Evolutionary conservation across 2,329 filamentous ascomycete species (phyloP).

Genomic region (Akanthomyces muscarius): DNA sequence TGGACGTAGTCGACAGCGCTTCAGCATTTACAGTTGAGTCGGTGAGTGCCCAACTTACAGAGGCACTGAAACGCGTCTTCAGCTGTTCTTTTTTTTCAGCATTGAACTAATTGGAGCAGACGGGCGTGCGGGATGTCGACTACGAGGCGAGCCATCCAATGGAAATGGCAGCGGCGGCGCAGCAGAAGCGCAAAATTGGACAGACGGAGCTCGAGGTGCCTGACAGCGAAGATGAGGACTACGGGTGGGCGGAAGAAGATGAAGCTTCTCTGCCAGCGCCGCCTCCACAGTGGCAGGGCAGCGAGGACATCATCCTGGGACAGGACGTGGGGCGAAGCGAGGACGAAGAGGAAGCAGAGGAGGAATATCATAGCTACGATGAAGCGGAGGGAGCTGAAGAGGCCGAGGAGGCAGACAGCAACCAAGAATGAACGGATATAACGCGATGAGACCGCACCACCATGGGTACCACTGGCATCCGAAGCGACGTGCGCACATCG

Average conservation of each 20-base stretch:
- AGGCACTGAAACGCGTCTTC: background rate
- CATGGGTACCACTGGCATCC: background rate
- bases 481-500: background rate
- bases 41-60: slow-evolving; percentile 33
- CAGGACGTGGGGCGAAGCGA: slow-evolving; percentile 41
- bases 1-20: slow-evolving; percentile 38
- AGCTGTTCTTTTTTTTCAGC: background rate
- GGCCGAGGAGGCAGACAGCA: slow-evolving; percentile 17
- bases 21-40: slow-evolving; percentile 47
- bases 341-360: slow-evolving; percentile 29
- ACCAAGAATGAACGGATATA: slow-evolving; percentile 13
- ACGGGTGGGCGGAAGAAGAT: slow-evolving; percentile 67
- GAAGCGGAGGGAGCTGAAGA: slow-evolving; percentile 20
- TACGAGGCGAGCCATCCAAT: slow-evolving; percentile 37
- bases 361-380: slow-evolving; percentile 22
- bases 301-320: slow-evolving; percentile 58
- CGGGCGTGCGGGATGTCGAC: slow-evolving; percentile 40
- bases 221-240: slow-evolving; percentile 63
- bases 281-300: slow-evolving; percentile 65
- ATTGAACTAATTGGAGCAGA: slow-evolving; percentile 32
- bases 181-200: slow-evolving; percentile 59
- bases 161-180: slow-evolving; percentile 31
- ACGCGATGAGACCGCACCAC: background rate
- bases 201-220: slow-evolving; percentile 57
- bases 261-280: slow-evolving; percentile 56